These are phyloP conservation scores for Daldinia childiae DNA, from an alignment of 495 filamentous ascomycete genomes.

Conservation along the genomic window DNA sequence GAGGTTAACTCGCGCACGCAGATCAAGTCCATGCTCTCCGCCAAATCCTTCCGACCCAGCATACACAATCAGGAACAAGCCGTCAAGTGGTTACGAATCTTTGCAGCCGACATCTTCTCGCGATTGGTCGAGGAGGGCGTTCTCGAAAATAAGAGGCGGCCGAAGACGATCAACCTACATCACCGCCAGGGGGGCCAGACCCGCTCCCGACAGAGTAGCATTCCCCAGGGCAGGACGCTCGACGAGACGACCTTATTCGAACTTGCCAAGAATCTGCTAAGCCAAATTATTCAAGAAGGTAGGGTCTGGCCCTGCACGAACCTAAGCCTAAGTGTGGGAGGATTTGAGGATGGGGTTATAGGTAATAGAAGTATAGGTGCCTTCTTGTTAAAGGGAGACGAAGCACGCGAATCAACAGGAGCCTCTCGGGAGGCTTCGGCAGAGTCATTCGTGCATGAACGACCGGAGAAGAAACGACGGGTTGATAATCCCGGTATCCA, in stretches of 20 bases:
- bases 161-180: conserved; percentile 84
- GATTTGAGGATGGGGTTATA: conserved; percentile 86
- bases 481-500: conserved; percentile 62
- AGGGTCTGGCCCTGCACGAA: conserved; percentile 87
- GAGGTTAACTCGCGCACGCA: conserved; percentile 92
- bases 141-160: conserved; percentile 85
- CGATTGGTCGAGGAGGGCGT: conserved; percentile 92
- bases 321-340: conserved; percentile 82
- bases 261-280: conserved; percentile 77
- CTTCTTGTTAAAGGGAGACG: conserved; percentile 83
- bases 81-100: conserved; percentile 87
- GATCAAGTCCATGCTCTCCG: conserved; percentile 98
- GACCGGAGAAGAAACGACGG: conserved; percentile 63
- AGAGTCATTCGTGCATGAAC: conserved; percentile 47
- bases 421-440: conserved; percentile 42
- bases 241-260: conserved; percentile 79
- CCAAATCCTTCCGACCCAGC: conserved; percentile 90
- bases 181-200: conserved; percentile 76
- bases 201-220: conserved; percentile 75
- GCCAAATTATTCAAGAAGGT: conserved; percentile 79
- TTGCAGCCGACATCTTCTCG: conserved; percentile 90
- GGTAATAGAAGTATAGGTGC: conserved; percentile 86
- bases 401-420: conserved; percentile 63
- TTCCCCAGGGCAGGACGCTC: conserved; percentile 77
- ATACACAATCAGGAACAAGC: conserved; percentile 85